Base-by-base conservation (phyloP, 139 green algal genomes). In the Nannochloris sp. region DNA sequence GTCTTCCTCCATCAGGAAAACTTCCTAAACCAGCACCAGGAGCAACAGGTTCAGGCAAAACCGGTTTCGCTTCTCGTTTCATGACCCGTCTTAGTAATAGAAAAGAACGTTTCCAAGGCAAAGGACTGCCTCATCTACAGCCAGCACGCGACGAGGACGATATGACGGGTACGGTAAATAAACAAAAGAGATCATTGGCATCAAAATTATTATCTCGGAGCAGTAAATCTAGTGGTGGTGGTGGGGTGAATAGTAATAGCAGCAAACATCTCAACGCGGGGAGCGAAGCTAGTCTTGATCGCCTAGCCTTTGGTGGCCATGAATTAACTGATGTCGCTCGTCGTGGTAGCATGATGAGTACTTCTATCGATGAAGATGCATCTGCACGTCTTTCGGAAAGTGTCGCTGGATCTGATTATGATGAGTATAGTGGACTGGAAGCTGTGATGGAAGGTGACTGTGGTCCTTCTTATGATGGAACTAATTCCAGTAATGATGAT, bases 21-120 rank as follows among this genome's bases (percentile, higher is more conserved):
- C n/a, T n/a, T n/a, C n/a, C n/a, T n/a, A n/a, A n/a, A n/a, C n/a
- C n/a, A n/a, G n/a, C n/a, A n/a, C n/a, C n/a, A n/a, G n/a, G n/a
- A n/a, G n/a, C n/a, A n/a, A n/a, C n/a, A n/a, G n/a, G n/a, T n/a
- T n/a, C n/a, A n/a, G n/a, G n/a, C n/a, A n/a, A n/a, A n/a, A n/a
- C n/a, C 39, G 42, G 38, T 33, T 63, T 78, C 45, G 79, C 79
- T n/a, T 42, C 67, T 36, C 68, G 72, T 19, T 77, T 83, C 61
- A 37, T 84, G 23, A 71, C 48, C 36, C 68, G 72, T 12, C 60
- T 85, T 13, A 63, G 75, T 35, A 68, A 27, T 39, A 83, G 75
- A 38, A 78, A 78, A 54, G 75, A 85, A 0, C 70, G 72, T 54
- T 83, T 72, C 46, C 31, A 73, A 61, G n/a, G 42, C 24, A 73